A percentile compares a stretch with the other conserved stretches of the same genome.
Evolutionary conservation across 768 basidiomycete genomes (phyloP).

Genomic region (Lyophyllum semitale): DNA sequence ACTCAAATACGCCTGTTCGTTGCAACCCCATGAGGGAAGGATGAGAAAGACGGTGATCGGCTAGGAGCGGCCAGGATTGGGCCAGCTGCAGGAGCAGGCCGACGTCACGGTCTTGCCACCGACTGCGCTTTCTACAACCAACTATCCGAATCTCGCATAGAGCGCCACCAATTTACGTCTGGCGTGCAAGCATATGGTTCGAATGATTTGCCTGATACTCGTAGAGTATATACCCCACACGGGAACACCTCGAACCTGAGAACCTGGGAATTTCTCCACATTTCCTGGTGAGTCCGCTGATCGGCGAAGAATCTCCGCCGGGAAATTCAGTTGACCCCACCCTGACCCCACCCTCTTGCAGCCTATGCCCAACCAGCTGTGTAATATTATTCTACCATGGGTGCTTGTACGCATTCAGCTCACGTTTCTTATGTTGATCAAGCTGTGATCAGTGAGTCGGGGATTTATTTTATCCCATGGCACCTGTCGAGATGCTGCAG

Average conservation of each 20-base stretch:
- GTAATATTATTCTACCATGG: not conserved
- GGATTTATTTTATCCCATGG: not conserved
- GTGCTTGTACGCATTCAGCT: not conserved
- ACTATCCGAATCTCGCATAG: too few species aligned
- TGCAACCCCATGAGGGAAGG: too few species aligned
- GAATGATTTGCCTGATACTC: not conserved
- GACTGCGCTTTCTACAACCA: too few species aligned
- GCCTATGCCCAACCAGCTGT: not conserved
- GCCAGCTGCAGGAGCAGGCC: too few species aligned
- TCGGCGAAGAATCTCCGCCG: conserved; percentile 8
- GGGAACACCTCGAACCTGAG: not conserved
- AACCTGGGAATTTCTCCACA: conserved; percentile 12
- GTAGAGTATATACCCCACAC: conserved; percentile 10
- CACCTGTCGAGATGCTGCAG: not conserved
- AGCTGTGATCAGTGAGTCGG: not conserved
- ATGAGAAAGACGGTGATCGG: too few species aligned
- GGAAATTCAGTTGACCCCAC: not conserved
- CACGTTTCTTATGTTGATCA: not conserved
- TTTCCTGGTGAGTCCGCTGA: conserved; percentile 1
- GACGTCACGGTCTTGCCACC: too few species aligned
- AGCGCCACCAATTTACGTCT: not conserved
- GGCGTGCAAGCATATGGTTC: not conserved
- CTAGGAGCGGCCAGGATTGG: too few species aligned
- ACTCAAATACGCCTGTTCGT: too few species aligned
- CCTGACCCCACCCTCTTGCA: not conserved